phyloP scores from a whole-genome alignment of 805 yeast species.

The Wickerhamomyces mucosus region DNA sequence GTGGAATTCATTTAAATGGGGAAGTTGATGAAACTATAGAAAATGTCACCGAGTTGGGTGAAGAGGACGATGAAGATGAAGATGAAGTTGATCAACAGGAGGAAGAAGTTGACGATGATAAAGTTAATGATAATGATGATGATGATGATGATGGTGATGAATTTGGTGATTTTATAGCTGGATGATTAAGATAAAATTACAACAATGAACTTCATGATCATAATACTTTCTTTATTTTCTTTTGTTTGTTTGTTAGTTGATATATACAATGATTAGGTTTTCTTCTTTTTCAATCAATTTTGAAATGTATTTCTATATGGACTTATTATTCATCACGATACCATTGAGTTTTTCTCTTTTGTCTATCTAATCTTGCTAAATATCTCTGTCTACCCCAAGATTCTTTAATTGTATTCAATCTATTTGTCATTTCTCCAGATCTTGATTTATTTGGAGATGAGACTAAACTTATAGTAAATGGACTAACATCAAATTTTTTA shows the following conservation, averaged over 20 bases:
- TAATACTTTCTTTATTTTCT: no score
- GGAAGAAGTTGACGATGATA: slow-evolving; percentile 5
- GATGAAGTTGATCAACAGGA: slow-evolving; percentile 4
- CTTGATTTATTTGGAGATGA: slow-evolving; percentile 35
- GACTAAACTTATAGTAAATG: slow-evolving; percentile 43
- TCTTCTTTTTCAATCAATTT: no score
- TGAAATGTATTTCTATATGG: slow-evolving; percentile 1
- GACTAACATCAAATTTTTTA: slow-evolving; percentile 43
- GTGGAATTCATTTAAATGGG: no score
- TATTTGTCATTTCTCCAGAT: slow-evolving; percentile 32
- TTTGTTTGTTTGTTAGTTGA: no score
- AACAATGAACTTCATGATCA: background rate
- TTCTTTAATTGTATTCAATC: slow-evolving; percentile 35
- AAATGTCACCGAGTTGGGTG: slow-evolving; percentile 14
- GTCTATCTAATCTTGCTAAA: slow-evolving; percentile 45
- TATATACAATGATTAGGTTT: no score
- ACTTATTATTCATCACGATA: slow-evolving; percentile 30
- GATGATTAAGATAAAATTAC: slow-evolving; percentile 6
- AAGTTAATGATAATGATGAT: slow-evolving; percentile 12
- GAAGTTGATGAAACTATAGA: no score
- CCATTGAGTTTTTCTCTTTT: slow-evolving; percentile 55
- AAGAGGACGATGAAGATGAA: slow-evolving; percentile 5
- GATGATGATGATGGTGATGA: slow-evolving; percentile 12
- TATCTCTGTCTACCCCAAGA: slow-evolving; percentile 40
- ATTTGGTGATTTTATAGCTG: slow-evolving; percentile 11